Conservation (phyloP, 192 early-diverging fungal genomes). For the Coemansia sp. region DNA sequence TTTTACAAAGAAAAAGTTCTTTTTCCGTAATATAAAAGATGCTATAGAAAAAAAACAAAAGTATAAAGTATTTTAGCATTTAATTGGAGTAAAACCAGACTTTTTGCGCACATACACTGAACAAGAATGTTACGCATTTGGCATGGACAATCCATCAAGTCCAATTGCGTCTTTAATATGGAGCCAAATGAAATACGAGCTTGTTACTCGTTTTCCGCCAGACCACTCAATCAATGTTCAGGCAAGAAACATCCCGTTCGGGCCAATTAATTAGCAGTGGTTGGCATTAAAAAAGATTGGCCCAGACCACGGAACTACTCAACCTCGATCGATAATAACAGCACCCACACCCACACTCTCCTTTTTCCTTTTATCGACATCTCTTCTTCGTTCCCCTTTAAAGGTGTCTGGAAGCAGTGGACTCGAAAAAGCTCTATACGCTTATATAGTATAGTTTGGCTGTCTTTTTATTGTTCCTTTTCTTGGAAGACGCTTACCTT, state of each 20-base stretch:
- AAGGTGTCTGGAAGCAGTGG: not conserved
- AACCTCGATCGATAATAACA: not conserved
- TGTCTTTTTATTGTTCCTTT: not conserved
- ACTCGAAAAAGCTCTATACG: not conserved
- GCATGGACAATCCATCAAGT: not conserved
- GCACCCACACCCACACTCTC: not conserved
- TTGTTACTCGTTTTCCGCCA: not conserved
- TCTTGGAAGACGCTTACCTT: not conserved
- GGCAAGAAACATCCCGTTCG: not conserved
- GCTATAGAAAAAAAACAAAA: conserved; percentile 14
- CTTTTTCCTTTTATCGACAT: not conserved
- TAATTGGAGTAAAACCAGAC: conserved; percentile 10
- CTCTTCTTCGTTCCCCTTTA: not conserved
- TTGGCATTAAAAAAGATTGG: not conserved
- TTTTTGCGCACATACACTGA: conserved; percentile 1
- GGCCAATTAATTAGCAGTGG: not conserved
- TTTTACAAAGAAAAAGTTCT: not conserved
- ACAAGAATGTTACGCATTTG: not conserved
- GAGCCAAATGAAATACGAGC: conserved; percentile 5
- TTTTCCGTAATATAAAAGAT: conserved; percentile 7
- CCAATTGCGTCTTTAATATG: conserved; percentile 1
- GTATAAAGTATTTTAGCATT: conserved; percentile 3
- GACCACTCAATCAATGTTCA: not conserved
- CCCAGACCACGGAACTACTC: not conserved
- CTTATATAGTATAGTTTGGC: not conserved